phyloP scores from a whole-genome alignment of 2,329 filamentous ascomycete genomes.

The Paracamarosporium sp. region DNA sequence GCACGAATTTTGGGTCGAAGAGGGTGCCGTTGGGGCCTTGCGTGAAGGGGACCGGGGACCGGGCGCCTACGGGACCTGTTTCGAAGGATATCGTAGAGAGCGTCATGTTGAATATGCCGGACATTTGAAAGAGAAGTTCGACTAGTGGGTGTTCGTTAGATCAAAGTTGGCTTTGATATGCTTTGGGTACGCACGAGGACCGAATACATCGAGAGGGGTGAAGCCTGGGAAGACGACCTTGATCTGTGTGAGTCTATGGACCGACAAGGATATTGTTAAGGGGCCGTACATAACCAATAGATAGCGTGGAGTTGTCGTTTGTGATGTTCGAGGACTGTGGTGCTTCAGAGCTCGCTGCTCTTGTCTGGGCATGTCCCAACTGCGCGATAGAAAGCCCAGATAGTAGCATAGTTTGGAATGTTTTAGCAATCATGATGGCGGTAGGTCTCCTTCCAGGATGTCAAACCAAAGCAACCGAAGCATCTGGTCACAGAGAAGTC shows the following conservation, averaged over 20 bases:
- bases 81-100: constrained; percentile 12
- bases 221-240: constrained; percentile 31
- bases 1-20: constrained; percentile 8
- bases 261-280: not conserved
- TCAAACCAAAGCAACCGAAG: not conserved
- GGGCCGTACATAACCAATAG: not conserved
- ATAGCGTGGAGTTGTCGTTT: not conserved
- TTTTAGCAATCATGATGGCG: not conserved
- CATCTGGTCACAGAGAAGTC: not conserved
- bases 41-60: not conserved
- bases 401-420: not conserved
- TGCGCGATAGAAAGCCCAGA: not conserved
- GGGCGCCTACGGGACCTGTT: constrained; percentile 8
- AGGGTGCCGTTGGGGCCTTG: not conserved
- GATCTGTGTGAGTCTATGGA: not conserved
- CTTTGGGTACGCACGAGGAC: constrained; percentile 30
- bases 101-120: constrained; percentile 6
- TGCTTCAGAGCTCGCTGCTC: not conserved
- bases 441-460: too few species aligned
- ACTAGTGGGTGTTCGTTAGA: constrained; percentile 19
- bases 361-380: not conserved
- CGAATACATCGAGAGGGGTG: constrained; percentile 34
- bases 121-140: constrained; percentile 44
- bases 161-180: not conserved
- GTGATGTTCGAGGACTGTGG: not conserved